Base-by-base conservation (phyloP, 2,329 filamentous ascomycete species). In the Fusarium stilboides region DNA sequence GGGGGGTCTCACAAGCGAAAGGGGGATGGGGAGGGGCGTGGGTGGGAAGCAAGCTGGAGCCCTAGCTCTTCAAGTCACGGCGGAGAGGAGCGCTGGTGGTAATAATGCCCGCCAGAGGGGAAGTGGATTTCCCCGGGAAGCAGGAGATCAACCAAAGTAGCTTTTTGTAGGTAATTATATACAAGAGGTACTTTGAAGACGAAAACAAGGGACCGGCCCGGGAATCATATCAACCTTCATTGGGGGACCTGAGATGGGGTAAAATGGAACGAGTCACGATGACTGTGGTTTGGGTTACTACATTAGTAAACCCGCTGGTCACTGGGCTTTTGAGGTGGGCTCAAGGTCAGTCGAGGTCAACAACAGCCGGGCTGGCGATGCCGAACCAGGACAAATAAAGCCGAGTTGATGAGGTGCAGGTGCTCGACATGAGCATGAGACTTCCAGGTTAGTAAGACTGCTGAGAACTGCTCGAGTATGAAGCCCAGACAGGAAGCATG, bases 291-390 rank as follows among this genome's bases (percentile, higher is more conserved):
- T 36, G 34, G 34, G 34, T 17, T 36, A 36, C 34, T 17, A 17
- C 17, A 36, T 36, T 36, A 36, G 34, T 36, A 36, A 36, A 36
- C 7, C 3, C 34, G 6, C 14, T 39, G 44, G 50, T 59, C 62
- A 72, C 66, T 69, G 58, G 66, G 40, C 31, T 57, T 50, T 58
- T 54, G 34, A 73, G 62, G 68, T 65, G 60, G 63, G 57, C 45
- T 64, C 56, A 74, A 70, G 71, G 68, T 74, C 60, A 74, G 68
- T 73, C 50, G 59, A 74, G 65, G 72, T 70, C 61, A 64, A 64
- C 53, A 54, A 36, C 39, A 43, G 56, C 57, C 67, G 59, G 70
- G 61, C 55, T 60, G 53, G 40, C 52, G 60, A 52, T 58, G 57
- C 70, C 62, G 68, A 73, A 62, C 37, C 55, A 67, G 60, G 65